Conservation (phyloP, 805 yeast species). For the Wickerhamomyces sydowiorum region DNA sequence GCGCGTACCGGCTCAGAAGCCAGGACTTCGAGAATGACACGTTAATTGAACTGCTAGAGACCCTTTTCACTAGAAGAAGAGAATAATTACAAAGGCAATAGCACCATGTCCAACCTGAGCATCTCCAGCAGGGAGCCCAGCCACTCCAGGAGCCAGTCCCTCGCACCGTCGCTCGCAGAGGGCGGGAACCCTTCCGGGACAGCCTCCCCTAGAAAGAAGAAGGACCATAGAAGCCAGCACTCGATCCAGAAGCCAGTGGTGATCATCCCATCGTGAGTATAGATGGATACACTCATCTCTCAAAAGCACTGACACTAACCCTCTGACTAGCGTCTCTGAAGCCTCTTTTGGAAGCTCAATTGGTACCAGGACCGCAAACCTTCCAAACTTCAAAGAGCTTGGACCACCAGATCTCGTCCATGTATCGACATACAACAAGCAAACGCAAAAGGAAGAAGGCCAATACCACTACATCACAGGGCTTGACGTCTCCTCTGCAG, state of each 20-base stretch:
- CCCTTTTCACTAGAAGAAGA: no score
- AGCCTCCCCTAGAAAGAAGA: constrained; percentile 7
- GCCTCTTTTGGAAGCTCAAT: constrained; percentile 46
- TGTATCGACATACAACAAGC: constrained; percentile 27
- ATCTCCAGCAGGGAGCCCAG: constrained; percentile 1
- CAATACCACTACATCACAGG: constrained; percentile 45
- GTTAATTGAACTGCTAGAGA: no score
- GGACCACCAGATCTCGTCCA: constrained; percentile 76
- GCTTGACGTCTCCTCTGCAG: constrained; percentile 36
- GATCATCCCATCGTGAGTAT: constrained; percentile 16
- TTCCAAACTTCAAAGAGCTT: constrained; percentile 39
- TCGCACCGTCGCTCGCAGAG: not conserved
- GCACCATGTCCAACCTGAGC: not conserved
- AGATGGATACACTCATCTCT: not conserved
- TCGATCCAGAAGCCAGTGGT: constrained; percentile 11
- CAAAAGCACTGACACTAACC: not conserved
- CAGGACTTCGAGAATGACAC: no score
- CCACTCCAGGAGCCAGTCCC: constrained; percentile 6
- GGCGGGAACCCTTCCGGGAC: constrained; percentile 5
- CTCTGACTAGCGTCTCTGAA: constrained; percentile 37
- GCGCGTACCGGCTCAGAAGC: no score
- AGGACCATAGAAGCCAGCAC: constrained; percentile 6
- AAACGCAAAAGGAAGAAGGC: constrained; percentile 37
- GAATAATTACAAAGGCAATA: no score
- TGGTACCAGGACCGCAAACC: constrained; percentile 37